Conservation (phyloP, 352 stramenopile species). For the Globisporangium alternatum region DNA sequence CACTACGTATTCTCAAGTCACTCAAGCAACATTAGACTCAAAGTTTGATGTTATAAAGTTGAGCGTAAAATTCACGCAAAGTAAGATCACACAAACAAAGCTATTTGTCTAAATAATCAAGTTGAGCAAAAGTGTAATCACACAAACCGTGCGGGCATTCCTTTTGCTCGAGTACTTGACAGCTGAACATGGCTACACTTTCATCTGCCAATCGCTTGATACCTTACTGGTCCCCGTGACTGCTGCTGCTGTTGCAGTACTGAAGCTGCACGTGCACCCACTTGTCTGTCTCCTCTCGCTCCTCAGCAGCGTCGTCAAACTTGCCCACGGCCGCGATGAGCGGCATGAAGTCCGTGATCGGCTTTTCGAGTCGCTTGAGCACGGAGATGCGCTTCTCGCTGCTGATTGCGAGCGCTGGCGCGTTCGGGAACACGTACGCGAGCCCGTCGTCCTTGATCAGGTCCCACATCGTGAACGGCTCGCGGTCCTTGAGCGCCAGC, state of each 20-base stretch:
- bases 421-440: constrained; percentile 61
- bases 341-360: constrained; percentile 70
- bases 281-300: constrained; percentile 13
- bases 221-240: not conserved
- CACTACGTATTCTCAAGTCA: too few relatives aligned
- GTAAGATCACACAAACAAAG: too few relatives aligned
- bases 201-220: too few relatives aligned
- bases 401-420: constrained; percentile 50
- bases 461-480: constrained; percentile 56
- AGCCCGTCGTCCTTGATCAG: constrained; percentile 45
- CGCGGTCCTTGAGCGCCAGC: constrained; percentile 21
- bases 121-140: too few relatives aligned
- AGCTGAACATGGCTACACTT: too few relatives aligned
- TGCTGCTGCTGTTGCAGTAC: constrained; percentile 22
- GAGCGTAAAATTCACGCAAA: too few relatives aligned
- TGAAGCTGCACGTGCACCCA: constrained; percentile 43
- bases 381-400: constrained; percentile 50
- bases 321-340: constrained; percentile 48
- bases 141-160: too few relatives aligned
- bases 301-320: constrained; percentile 22
- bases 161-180: too few relatives aligned
- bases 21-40: too few relatives aligned
- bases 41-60: too few relatives aligned
- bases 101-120: too few relatives aligned
- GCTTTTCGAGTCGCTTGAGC: constrained; percentile 65